phyloP scores from a whole-genome alignment of 768 basidiomycete species.

The Boletus huronensis region DNA sequence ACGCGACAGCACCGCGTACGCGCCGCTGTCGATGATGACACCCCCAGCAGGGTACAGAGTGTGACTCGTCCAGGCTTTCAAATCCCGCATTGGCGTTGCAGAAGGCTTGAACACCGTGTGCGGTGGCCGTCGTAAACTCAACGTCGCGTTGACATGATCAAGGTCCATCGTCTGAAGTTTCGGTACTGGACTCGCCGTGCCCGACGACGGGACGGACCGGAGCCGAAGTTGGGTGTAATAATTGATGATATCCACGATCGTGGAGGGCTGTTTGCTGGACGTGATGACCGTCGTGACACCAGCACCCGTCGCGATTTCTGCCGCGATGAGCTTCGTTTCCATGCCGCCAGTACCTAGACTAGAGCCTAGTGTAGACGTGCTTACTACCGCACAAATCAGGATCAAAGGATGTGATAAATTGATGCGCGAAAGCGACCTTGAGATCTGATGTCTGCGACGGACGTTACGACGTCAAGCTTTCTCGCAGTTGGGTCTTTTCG shows the following conservation, averaged over 20 bases:
- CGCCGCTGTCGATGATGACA: slow-evolving; percentile 86
- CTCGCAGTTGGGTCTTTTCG: slow-evolving; percentile 81
- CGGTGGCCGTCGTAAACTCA: slow-evolving; percentile 51
- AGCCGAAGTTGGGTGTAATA: slow-evolving; percentile 53
- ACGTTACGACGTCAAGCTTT: slow-evolving; percentile 78
- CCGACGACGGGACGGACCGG: slow-evolving; percentile 35
- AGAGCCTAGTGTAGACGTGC: slow-evolving; percentile 88
- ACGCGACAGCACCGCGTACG: slow-evolving; percentile 78
- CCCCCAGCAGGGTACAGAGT: slow-evolving; percentile 87
- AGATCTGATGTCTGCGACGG: slow-evolving; percentile 74
- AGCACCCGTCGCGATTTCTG: slow-evolving; percentile 93
- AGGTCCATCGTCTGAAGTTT: slow-evolving; percentile 24
- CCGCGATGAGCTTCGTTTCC: slow-evolving; percentile 98
- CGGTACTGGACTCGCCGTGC: slow-evolving; percentile 24
- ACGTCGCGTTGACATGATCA: slow-evolving; percentile 20
- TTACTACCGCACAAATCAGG: slow-evolving; percentile 50
- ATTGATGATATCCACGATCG: slow-evolving; percentile 78
- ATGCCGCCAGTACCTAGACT: slow-evolving; percentile 96
- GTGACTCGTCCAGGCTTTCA: slow-evolving; percentile 97
- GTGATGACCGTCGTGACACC: slow-evolving; percentile 91
- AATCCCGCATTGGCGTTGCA: slow-evolving; percentile 66
- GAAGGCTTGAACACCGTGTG: slow-evolving; percentile 89
- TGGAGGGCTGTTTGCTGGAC: slow-evolving; percentile 73
- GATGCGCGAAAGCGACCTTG: slow-evolving; percentile 52
- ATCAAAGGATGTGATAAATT: background rate